These are phyloP conservation scores for Syncephalis fuscata DNA, from an alignment of 371 early-diverging fungal species.

Conservation along the genomic window DNA sequence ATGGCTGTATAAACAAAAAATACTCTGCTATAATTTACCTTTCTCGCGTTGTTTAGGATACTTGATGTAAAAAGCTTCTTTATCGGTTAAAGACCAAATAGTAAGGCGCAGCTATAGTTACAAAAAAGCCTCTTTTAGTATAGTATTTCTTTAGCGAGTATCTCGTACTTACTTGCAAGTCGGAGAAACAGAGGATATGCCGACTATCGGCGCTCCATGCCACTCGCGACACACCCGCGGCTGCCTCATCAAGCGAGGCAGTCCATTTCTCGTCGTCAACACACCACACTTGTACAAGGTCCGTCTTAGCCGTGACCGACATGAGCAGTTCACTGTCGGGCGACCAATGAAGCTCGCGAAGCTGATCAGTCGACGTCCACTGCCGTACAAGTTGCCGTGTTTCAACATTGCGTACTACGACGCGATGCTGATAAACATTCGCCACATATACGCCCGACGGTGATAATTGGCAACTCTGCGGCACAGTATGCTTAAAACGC, in stretches of 20 bases:
- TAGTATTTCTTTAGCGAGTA: constrained; percentile 9
- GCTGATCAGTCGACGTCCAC: constrained; percentile 21
- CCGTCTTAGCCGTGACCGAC: constrained; percentile 27
- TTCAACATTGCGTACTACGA: constrained; percentile 52
- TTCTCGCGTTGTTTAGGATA: constrained; percentile 38
- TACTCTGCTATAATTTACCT: constrained; percentile 11
- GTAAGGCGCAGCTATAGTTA: constrained; percentile 30
- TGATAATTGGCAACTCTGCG: constrained; percentile 31
- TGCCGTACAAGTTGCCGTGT: constrained; percentile 36
- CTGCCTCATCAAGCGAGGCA: constrained; percentile 39
- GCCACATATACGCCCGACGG: constrained; percentile 51
- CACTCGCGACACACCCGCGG: constrained; percentile 28
- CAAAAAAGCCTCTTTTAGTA: background rate
- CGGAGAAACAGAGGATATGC: constrained; percentile 40
- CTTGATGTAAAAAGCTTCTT: constrained; percentile 29
- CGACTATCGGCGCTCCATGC: constrained; percentile 46
- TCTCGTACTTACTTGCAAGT: constrained; percentile 28
- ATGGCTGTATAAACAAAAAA: background rate
- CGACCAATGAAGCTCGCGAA: constrained; percentile 51
- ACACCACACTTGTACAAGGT: constrained; percentile 38
- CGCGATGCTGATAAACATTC: constrained; percentile 40
- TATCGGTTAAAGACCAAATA: constrained; percentile 35
- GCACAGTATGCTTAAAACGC: constrained; percentile 44
- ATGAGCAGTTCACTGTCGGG: constrained; percentile 38
- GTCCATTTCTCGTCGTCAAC: constrained; percentile 41